Base-by-base conservation (phyloP, 2,329 filamentous ascomycete species). In the Sarocladium oryzae region DNA sequence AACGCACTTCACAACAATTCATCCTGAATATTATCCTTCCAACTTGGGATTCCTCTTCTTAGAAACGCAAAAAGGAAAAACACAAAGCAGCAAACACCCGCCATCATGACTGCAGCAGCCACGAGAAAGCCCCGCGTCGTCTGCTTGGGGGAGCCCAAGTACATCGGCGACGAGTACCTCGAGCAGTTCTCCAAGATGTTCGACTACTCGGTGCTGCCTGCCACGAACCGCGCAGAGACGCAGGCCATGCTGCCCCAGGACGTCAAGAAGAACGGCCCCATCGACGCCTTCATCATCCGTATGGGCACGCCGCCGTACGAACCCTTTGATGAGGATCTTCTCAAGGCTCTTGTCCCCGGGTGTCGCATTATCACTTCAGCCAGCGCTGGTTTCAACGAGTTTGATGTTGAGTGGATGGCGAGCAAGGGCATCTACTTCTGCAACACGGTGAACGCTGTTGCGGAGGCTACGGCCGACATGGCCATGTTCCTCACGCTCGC, bases 371-470 rank as follows among this genome's bases (percentile, higher is more conserved):
- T 77, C 41, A 62, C 64, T 2, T 76, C 73, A 1, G 71, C 69
- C 2, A 69, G 66, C n/a, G 72, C 72, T 0, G 73, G 73, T 1
- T 75, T 66, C 58, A 72, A 75, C 53, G 69, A 73, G 55, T 72
- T 75, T 52, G 66, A 72, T 41, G 65, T 74, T 2, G 58, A 68
- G 5, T 72, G 66, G 64, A 69, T 73, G 63, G 66, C 67, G 0
- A 51, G 55, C n/a, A 56, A 66, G n/a, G 66, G 65, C 18, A 68
- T 80, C 50, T 73, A 67, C 56, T 80, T 81, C 58, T 81, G 76
- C 62, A 80, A 77, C 54, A 69, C 71, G 0, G 65, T 73, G 2
- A 69, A 80, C 55, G 77, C 75, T 1, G 75, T 75, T 6, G 71
- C 76, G 0, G 72, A 81, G 52, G 73, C 76, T 1, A 75, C 71